Percentiles rank a stretch among this genome's conserved stretches.
phyloP scores from a whole-genome alignment of 1,284 basidiomycete genomes.

The Naganishia liquefaciens region DNA sequence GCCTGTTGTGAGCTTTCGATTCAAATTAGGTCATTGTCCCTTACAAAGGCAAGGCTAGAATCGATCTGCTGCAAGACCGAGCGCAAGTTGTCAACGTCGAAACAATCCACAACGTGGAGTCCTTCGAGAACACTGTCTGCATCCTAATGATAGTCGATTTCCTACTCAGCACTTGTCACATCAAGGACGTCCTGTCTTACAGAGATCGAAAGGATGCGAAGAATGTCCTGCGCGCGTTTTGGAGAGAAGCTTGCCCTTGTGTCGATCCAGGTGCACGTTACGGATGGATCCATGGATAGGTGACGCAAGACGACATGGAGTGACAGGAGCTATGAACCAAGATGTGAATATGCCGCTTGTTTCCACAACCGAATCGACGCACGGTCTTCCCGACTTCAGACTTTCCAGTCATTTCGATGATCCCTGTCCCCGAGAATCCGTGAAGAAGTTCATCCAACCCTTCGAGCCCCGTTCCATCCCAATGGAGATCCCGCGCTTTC shows the following conservation, averaged over 20 bases:
- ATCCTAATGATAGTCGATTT: background rate
- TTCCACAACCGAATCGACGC: conserved; percentile 25
- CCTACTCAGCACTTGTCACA: background rate
- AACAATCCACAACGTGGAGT: conserved; percentile 28
- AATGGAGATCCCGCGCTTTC: conserved; percentile 31
- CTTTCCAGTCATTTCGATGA: conserved; percentile 47
- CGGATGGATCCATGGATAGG: conserved; percentile 35
- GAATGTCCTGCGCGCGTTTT: conserved; percentile 40
- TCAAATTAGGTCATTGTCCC: background rate
- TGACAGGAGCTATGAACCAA: conserved; percentile 42
- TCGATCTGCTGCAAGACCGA: conserved; percentile 11
- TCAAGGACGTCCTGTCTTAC: conserved; percentile 35
- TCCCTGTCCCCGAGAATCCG: conserved; percentile 42
- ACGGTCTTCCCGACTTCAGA: conserved; percentile 49
- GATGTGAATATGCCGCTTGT: background rate
- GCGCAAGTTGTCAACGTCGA: conserved; percentile 14
- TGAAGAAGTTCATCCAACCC: conserved; percentile 40
- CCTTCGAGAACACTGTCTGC: conserved; percentile 34
- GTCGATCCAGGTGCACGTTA: conserved; percentile 49
- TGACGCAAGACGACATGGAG: conserved; percentile 44
- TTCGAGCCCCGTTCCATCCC: conserved; percentile 43
- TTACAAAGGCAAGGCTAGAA: conserved; percentile 14
- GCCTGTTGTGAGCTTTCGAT: no score
- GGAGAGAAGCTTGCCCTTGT: conserved; percentile 48
- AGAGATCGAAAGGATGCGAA: conserved; percentile 37